Percentiles rank a stretch among this genome's conserved stretches.
phyloP scores from a whole-genome alignment of 176 grass and related monocot species.

The Coix lacrymajobi region DNA sequence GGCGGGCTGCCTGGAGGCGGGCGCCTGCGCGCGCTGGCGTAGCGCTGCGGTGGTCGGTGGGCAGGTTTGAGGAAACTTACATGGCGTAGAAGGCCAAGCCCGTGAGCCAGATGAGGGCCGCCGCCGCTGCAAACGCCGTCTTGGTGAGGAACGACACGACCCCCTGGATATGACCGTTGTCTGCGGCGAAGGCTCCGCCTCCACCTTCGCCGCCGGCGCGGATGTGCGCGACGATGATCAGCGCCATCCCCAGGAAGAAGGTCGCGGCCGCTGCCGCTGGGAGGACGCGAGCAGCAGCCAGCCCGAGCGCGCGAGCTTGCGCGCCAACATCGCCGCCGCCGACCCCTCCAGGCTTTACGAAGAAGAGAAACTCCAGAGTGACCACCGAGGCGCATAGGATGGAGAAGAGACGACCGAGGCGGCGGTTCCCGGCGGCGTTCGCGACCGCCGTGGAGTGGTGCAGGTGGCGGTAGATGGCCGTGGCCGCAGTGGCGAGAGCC shows the following conservation, averaged over 20 bases:
- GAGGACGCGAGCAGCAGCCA: neutral
- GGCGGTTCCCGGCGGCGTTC: too few relatives aligned
- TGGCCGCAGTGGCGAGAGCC: neutral
- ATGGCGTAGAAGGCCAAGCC: neutral
- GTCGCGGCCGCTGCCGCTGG: neutral
- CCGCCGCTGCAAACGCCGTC: neutral
- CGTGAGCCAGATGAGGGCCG: neutral
- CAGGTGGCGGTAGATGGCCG: neutral
- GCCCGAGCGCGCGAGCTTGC: neutral
- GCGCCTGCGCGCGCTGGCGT: too few relatives aligned
- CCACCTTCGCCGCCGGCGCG: neutral
- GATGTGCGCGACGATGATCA: neutral
- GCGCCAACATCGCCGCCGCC: neutral
- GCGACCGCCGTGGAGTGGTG: too few relatives aligned
- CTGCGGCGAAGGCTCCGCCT: neutral
- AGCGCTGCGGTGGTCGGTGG: neutral
- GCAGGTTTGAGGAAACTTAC: neutral
- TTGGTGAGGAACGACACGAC: neutral
- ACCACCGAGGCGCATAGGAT: neutral
- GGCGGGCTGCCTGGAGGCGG: neutral
- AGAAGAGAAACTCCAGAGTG: neutral
- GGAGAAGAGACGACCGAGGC: fast-evolving
- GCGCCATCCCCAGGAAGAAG: neutral
- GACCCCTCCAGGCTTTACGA: neutral
- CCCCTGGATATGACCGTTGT: neutral